Conservation (phyloP, 306 rosid genomes). For the Rosa persica region DNA sequence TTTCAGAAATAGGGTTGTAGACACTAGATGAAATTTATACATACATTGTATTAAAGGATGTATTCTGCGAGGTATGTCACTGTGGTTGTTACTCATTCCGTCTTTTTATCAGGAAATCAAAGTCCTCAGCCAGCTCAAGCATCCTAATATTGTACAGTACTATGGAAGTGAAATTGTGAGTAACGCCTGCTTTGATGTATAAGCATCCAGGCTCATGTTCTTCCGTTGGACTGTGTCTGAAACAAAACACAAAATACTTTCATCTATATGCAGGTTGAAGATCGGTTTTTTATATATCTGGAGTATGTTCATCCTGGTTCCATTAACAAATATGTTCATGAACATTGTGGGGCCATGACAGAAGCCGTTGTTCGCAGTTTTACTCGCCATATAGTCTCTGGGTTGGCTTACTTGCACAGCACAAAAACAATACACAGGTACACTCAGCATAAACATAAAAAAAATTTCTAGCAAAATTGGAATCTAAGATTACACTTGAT, state of each 20-base stretch:
- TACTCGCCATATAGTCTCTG: slow-evolving; percentile 92
- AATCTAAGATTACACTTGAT: neutral
- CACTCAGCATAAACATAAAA: slow-evolving; percentile 1
- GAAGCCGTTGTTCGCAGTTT: slow-evolving; percentile 91
- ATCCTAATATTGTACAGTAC: slow-evolving; percentile 93
- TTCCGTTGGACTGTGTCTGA: slow-evolving; percentile 4
- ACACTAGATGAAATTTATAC: neutral
- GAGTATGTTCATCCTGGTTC: slow-evolving; percentile 97
- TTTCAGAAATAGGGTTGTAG: neutral
- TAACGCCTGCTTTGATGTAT: slow-evolving; percentile 28
- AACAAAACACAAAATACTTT: slow-evolving; percentile 11
- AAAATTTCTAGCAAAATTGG: neutral
- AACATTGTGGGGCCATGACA: slow-evolving; percentile 91
- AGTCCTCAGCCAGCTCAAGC: slow-evolving; percentile 82
- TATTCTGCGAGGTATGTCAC: slow-evolving; percentile 6
- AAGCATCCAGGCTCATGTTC: slow-evolving; percentile 19
- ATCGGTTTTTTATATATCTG: slow-evolving; percentile 78
- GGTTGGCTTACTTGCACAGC: slow-evolving; percentile 91
- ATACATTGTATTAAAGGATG: neutral
- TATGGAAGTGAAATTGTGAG: slow-evolving; percentile 93
- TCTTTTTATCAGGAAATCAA: slow-evolving; percentile 71
- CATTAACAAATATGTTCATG: slow-evolving; percentile 84
- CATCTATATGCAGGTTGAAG: slow-evolving; percentile 60
- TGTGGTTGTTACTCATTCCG: slow-evolving; percentile 21
- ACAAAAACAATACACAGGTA: slow-evolving; percentile 92